Conservation (phyloP, 2,329 filamentous ascomycete species). For the Monilinia polystroma region DNA sequence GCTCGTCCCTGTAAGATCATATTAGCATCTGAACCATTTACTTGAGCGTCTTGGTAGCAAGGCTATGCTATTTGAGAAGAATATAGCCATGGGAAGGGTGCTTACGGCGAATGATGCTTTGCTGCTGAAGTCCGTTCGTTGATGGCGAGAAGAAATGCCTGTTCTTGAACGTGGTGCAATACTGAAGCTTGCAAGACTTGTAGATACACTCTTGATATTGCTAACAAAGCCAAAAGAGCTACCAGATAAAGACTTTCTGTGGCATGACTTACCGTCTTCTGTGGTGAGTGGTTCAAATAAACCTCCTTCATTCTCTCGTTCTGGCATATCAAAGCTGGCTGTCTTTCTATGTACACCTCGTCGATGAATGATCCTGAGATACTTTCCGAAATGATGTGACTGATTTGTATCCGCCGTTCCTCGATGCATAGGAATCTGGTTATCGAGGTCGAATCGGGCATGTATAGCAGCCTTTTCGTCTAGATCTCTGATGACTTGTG, state of each 20-base stretch:
- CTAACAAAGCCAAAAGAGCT: conserved; percentile 79
- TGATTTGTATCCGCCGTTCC: conserved; percentile 24
- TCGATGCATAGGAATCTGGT: conserved; percentile 25
- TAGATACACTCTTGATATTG: conserved; percentile 76
- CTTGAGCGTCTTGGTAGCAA: background rate
- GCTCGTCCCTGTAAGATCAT: conserved; percentile 44
- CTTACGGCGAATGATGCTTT: conserved; percentile 56
- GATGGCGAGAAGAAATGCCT: conserved; percentile 52
- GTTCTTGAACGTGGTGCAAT: conserved; percentile 60
- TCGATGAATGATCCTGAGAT: conserved; percentile 66
- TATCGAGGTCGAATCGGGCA: conserved; percentile 34
- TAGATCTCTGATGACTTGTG: conserved; percentile 38
- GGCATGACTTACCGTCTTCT: conserved; percentile 41
- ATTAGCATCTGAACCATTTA: background rate
- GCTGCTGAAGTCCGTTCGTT: conserved; percentile 62
- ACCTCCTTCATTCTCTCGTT: conserved; percentile 26
- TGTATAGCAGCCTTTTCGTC: conserved; percentile 21
- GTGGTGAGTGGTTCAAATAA: conserved; percentile 41
- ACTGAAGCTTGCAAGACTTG: conserved; percentile 73
- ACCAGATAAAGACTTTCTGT: conserved; percentile 63
- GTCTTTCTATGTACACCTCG: conserved; percentile 50
- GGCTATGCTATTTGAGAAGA: background rate
- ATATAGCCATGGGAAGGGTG: background rate
- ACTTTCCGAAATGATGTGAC: conserved; percentile 61
- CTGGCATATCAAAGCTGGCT: conserved; percentile 39